Conservation (phyloP, 805 yeast genomes). For the Nakazawaea sp. region DNA sequence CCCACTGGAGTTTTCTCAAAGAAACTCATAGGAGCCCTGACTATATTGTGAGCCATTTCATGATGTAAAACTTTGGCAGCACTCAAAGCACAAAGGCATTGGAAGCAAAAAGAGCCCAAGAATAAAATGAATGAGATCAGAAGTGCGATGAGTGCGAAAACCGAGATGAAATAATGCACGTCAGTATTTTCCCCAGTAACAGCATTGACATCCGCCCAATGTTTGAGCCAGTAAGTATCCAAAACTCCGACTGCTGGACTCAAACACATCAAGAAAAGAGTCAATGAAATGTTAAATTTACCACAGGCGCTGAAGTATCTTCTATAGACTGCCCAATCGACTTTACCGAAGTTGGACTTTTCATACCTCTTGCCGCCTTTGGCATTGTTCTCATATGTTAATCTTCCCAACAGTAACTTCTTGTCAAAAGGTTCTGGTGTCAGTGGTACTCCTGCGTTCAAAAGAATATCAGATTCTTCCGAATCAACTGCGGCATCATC, state of each 20-base stretch:
- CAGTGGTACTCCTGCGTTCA: too few species aligned
- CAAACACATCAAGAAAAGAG: slow-evolving; percentile 47
- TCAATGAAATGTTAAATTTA: slow-evolving; percentile 33
- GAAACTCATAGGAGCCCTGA: slow-evolving; percentile 20
- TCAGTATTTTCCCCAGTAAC: slow-evolving; percentile 53
- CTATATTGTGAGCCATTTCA: slow-evolving; percentile 43
- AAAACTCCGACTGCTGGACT: slow-evolving; percentile 44
- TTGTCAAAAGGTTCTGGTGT: not conserved
- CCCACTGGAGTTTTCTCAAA: slow-evolving; percentile 24
- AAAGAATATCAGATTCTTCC: slow-evolving; percentile 45
- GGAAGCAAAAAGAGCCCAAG: not conserved
- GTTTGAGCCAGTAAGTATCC: slow-evolving; percentile 78
- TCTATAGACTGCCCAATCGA: slow-evolving; percentile 70
- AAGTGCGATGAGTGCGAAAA: slow-evolving; percentile 16
- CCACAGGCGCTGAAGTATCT: slow-evolving; percentile 70
- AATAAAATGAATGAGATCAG: not conserved
- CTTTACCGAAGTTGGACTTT: slow-evolving; percentile 56
- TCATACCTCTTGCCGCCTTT: not conserved
- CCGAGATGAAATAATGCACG: slow-evolving; percentile 50
- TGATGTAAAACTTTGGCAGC: slow-evolving; percentile 53
- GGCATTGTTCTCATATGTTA: not conserved
- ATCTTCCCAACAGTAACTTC: not conserved
- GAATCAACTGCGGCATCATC: slow-evolving; percentile 21
- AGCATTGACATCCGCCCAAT: slow-evolving; percentile 82
- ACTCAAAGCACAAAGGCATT: slow-evolving; percentile 37